phyloP scores from a whole-genome alignment of 2,329 filamentous ascomycete species.

The Trichoderma sp. region DNA sequence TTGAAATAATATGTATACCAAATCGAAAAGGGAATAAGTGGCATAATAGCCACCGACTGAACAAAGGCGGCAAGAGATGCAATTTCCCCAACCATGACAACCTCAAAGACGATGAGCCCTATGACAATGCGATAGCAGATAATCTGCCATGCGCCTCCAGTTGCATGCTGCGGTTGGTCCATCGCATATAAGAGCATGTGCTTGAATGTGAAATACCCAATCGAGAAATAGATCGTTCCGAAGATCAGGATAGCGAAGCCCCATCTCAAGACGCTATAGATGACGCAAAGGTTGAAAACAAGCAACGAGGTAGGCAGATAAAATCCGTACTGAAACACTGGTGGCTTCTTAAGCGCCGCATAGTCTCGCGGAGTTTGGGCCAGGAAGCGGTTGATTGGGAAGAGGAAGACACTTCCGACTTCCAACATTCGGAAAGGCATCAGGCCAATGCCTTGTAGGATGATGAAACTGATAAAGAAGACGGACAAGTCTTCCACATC shows the following conservation, averaged over 20 bases:
- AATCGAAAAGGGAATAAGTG: slow-evolving; percentile 73
- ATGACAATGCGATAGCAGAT: slow-evolving; percentile 90
- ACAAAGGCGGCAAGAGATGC: slow-evolving; percentile 71
- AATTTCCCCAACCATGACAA: slow-evolving; percentile 85
- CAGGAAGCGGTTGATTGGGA: slow-evolving; percentile 73
- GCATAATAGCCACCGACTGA: slow-evolving; percentile 68
- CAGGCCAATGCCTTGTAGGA: slow-evolving; percentile 88
- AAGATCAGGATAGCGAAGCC: slow-evolving; percentile 81
- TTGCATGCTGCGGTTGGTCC: slow-evolving; percentile 94
- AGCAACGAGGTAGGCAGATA: slow-evolving; percentile 90
- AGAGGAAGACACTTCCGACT: slow-evolving; percentile 79
- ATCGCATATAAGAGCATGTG: slow-evolving; percentile 98
- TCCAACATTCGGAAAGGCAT: slow-evolving; percentile 91
- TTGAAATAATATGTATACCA: slow-evolving; percentile 88
- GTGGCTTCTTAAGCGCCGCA: slow-evolving; percentile 75
- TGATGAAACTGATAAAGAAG: slow-evolving; percentile 93
- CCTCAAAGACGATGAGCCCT: slow-evolving; percentile 82
- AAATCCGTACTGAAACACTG: slow-evolving; percentile 92
- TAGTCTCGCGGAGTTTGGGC: slow-evolving; percentile 89
- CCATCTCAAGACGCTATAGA: slow-evolving; percentile 81
- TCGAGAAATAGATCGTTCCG: slow-evolving; percentile 76
- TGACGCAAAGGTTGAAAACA: slow-evolving; percentile 90
- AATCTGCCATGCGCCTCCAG: slow-evolving; percentile 92
- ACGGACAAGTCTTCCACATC: slow-evolving; percentile 71
- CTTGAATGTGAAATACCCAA: slow-evolving; percentile 89